Base-by-base conservation (phyloP, 1,284 basidiomycete genomes). In the Coniferiporia sulphurascens region DNA sequence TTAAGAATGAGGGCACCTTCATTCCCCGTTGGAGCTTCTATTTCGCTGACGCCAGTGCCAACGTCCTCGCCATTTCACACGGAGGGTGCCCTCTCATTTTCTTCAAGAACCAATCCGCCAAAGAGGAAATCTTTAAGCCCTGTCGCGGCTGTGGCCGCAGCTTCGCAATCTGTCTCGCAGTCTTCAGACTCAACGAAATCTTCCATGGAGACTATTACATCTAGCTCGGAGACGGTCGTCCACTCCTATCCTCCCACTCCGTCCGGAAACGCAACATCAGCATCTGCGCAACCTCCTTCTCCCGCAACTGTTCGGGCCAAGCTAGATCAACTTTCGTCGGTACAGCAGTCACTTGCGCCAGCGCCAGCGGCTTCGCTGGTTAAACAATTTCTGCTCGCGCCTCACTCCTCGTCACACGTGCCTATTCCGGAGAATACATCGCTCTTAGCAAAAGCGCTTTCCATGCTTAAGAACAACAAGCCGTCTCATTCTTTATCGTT, bases 201-300 rank as follows among this genome's bases (percentile, higher is more conserved):
- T 3, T 56, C 55, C 3, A 52, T 48, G 32, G 55, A 61, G 5
- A 57, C 45, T 17, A 53, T 53, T 19, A 48, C 43, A 4, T 41
- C 52, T 41, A 52, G 55, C 50, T 51, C 58, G 13, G 44, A 56
- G 46, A 53, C 57, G 9, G 67, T 72, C 45, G 65, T 76, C 1
- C 87, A 89, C 65, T 87, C 85, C 9, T 89, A 89, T 65, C 87
- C 87, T 12, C 85, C 86, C 3, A 85, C 83, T 12, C 81, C 86
- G 9, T 77, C 84, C 17, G 38, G 64, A 32, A n/a, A 44, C 9
- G 59, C 68, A 21, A 57, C 65, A 7, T 71, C 78, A 2, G 62
- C 71, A 9, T 62, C 21, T 10, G 75, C 22, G 63, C 68, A 70
- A 13, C 78, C 78, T 12, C 75, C 79, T n/a, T 79, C 82, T 3